A percentile compares a stretch with the other conserved stretches of the same genome.
phyloP scores from a whole-genome alignment of 208 protist genomes.

The Histomonas meleagridis region DNA sequence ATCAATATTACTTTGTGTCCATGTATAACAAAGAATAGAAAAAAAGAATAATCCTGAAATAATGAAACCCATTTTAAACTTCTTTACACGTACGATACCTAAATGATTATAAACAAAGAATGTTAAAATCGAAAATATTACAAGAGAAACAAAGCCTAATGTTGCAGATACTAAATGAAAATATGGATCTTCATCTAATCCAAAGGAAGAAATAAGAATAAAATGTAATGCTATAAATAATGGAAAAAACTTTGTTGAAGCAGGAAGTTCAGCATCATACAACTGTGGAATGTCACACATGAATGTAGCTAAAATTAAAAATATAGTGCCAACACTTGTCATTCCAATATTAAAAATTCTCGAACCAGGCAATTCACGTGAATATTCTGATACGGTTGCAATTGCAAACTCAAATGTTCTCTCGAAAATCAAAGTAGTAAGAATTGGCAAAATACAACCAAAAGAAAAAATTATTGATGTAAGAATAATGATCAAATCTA shows the following conservation, averaged over 20 bases:
- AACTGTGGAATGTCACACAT: background rate
- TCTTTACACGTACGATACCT: background rate
- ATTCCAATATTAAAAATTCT: too few relatives aligned
- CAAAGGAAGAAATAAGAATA: background rate
- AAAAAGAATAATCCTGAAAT: too few relatives aligned
- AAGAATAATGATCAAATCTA: too few relatives aligned
- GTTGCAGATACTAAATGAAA: background rate
- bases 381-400: too few relatives aligned
- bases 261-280: background rate
- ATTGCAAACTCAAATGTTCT: too few relatives aligned
- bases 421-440: too few relatives aligned
- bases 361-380: too few relatives aligned
- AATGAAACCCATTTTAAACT: background rate
- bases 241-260: background rate
- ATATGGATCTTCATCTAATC: background rate
- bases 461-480: too few relatives aligned
- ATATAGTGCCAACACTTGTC: too few relatives aligned
- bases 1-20: background rate
- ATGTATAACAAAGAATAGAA: background rate
- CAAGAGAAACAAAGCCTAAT: background rate
- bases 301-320: too few relatives aligned
- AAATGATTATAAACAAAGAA: background rate
- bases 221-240: background rate
- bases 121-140: background rate
- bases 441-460: too few relatives aligned